Conservation (phyloP, 2,329 filamentous ascomycete species). For the Phialocephala subalpina region DNA sequence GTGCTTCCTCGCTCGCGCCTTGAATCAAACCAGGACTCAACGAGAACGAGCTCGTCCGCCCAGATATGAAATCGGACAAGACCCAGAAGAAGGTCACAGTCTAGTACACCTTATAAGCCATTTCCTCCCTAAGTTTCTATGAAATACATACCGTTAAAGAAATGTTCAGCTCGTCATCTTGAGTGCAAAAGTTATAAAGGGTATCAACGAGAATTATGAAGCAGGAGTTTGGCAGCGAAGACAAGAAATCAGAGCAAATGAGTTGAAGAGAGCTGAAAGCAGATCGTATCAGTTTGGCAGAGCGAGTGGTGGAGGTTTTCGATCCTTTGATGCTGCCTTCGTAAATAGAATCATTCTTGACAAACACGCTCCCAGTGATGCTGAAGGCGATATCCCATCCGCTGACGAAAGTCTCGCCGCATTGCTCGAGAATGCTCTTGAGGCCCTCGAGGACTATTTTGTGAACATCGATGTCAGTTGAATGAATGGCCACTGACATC, state of each 20-base stretch:
- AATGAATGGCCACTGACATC: constrained; percentile 63
- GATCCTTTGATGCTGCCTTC: constrained; percentile 28
- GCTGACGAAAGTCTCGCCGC: constrained; percentile 81
- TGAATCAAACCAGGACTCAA: constrained; percentile 65
- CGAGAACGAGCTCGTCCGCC: constrained; percentile 63
- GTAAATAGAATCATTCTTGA: constrained; percentile 46
- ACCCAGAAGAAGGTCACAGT: constrained; percentile 97
- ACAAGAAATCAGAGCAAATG: constrained; percentile 92
- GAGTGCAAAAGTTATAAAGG: constrained; percentile 86
- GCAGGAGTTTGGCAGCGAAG: constrained; percentile 74
- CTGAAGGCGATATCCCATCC: constrained; percentile 90
- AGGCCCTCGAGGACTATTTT: constrained; percentile 81
- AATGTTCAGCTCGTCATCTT: constrained; percentile 93
- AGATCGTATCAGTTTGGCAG: constrained; percentile 80
- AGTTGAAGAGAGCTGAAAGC: constrained; percentile 91
- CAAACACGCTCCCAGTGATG: constrained; percentile 84
- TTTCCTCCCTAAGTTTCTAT: constrained; percentile 22
- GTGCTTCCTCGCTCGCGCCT: constrained; percentile 61
- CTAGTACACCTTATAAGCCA: constrained; percentile 48
- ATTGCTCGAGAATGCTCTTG: constrained; percentile 84
- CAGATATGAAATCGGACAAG: constrained; percentile 84
- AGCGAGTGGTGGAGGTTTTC: constrained; percentile 56
- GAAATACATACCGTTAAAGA: constrained; percentile 76
- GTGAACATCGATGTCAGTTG: constrained; percentile 81
- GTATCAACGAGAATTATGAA: constrained; percentile 84